Conservation (phyloP, 2,329 filamentous ascomycete species). For the Cucurbitaria berberidis region DNA sequence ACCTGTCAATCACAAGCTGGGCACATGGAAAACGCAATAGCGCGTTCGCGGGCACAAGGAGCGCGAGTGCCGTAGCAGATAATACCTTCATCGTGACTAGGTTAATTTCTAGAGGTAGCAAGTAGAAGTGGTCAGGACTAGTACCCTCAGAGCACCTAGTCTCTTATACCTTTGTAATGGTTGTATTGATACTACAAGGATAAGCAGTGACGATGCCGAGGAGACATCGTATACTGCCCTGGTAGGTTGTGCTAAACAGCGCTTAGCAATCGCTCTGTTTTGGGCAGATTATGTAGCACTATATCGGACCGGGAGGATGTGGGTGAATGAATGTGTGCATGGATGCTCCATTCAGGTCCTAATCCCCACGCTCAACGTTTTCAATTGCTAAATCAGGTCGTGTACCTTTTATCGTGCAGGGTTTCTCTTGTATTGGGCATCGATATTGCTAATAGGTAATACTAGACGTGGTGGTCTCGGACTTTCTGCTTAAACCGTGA, state of each 20-base stretch:
- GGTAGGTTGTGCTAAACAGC: background rate
- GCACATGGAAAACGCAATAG: slow-evolving; percentile 34
- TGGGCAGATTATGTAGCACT: background rate
- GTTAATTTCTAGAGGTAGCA: background rate
- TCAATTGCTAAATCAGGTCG: background rate
- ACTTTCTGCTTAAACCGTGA: background rate
- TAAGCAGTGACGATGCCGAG: slow-evolving; percentile 2
- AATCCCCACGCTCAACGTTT: background rate
- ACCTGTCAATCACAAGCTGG: slow-evolving; percentile 30
- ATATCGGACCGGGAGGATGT: background rate
- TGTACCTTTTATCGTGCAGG: background rate
- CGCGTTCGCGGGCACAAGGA: slow-evolving; percentile 25
- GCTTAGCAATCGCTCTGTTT: slow-evolving; percentile 1
- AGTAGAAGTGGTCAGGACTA: background rate
- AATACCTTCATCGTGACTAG: slow-evolving; percentile 26
- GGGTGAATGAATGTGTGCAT: background rate
- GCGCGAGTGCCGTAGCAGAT: slow-evolving; percentile 10
- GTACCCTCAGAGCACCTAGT: background rate
- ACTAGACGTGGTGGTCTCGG: too few species aligned
- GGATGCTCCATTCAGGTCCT: background rate
- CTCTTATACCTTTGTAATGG: slow-evolving; percentile 4
- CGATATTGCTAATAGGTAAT: background rate
- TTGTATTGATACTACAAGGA: background rate
- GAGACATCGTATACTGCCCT: background rate
- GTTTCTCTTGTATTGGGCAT: background rate